Conservation (phyloP, 345 rosid genomes). For the Pugionium dolabratum region DNA sequence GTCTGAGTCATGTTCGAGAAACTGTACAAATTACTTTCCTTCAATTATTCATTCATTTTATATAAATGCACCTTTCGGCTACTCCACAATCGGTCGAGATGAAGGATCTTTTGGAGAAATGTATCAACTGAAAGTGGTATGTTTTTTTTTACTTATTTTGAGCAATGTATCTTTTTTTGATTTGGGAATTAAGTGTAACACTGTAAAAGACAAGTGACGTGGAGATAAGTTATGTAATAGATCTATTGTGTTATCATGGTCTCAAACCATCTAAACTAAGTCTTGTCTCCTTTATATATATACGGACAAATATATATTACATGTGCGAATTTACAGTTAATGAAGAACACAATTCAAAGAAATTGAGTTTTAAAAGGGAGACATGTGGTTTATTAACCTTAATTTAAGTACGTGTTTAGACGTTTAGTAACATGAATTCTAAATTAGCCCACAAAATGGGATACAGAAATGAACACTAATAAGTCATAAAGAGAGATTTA, state of each 20-base stretch:
- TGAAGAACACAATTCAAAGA: no score
- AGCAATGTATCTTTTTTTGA: neutral
- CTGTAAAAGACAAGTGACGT: slow-evolving; percentile 24
- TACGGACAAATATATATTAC: no score
- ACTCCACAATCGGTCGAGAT: slow-evolving; percentile 13
- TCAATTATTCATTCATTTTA: neutral
- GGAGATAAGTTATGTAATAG: slow-evolving; percentile 34
- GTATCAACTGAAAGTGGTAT: no score
- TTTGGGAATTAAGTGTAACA: no score
- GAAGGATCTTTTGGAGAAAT: neutral
- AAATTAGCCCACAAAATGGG: slow-evolving; percentile 36
- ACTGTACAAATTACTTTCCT: slow-evolving; percentile 31
- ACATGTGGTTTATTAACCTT: slow-evolving; percentile 19
- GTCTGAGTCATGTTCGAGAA: slow-evolving; percentile 39
- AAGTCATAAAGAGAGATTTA: slow-evolving; percentile 32
- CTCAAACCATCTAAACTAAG: no score
- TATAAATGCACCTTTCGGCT: slow-evolving; percentile 13
- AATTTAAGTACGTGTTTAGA: slow-evolving; percentile 22
- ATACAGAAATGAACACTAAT: slow-evolving; percentile 23
- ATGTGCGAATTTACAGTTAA: no score
- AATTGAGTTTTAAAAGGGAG: neutral
- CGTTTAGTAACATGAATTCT: slow-evolving; percentile 18
- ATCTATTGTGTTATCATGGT: neutral
- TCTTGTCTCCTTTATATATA: slow-evolving; percentile 25
- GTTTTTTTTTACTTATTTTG: neutral